Evolutionary conservation across 2,329 filamentous ascomycete genomes (phyloP).

Genomic region (Geosmithia putterillii): DNA sequence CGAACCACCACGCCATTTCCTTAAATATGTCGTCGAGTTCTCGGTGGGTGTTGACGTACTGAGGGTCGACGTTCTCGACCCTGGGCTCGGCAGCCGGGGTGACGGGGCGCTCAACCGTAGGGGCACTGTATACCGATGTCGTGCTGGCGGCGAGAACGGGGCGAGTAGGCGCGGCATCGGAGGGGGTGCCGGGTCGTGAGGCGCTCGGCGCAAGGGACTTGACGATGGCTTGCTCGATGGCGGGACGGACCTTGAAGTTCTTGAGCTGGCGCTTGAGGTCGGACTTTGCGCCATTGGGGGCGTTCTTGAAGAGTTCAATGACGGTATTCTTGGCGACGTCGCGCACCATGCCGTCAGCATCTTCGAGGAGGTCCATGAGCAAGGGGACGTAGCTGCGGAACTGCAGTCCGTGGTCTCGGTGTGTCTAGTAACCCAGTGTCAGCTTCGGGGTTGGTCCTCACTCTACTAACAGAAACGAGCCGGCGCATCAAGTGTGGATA

Average conservation of each 20-base stretch:
- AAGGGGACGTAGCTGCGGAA: conserved; percentile 75
- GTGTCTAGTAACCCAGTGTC: conserved; percentile 44
- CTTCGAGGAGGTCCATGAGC: conserved; percentile 78
- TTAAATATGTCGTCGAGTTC: conserved; percentile 82
- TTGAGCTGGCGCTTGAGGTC: conserved; percentile 81
- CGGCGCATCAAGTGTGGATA: too few relatives aligned
- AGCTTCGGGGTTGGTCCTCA: too few relatives aligned
- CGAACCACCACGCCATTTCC: conserved; percentile 71
- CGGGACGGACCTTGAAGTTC: conserved; percentile 72
- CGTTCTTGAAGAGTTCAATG: conserved; percentile 76
- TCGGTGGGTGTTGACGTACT: conserved; percentile 71
- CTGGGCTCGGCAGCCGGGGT: conserved; percentile 54
- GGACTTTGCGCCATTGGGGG: conserved; percentile 71
- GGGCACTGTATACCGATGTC: conserved; percentile 31
- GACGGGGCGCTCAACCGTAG: conserved; percentile 35
- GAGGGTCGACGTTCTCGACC: conserved; percentile 60
- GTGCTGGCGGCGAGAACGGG: conserved; percentile 36
- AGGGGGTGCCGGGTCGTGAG: conserved; percentile 27
- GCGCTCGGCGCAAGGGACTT: conserved; percentile 43
- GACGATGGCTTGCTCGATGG: conserved; percentile 73
- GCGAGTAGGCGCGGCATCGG: conserved; percentile 27
- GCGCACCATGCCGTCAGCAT: conserved; percentile 78
- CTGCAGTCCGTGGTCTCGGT: conserved; percentile 63
- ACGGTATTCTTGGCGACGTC: conserved; percentile 74
- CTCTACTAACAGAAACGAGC: background rate